Percentiles rank a stretch among this genome's conserved stretches.
Conservation (phyloP, 805 yeast species). For the Wickerhamomyces chaumierensis region DNA sequence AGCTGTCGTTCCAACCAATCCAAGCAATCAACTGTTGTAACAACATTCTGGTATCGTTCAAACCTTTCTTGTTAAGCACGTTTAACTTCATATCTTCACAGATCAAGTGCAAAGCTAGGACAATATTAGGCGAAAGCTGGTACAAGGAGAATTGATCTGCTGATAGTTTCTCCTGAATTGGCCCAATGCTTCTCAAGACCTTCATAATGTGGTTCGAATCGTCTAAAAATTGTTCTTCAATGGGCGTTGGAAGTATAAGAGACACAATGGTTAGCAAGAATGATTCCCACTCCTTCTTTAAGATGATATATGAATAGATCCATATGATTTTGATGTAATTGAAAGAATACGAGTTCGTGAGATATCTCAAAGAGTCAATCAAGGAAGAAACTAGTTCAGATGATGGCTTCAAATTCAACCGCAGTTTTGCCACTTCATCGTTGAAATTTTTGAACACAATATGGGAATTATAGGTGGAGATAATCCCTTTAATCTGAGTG, state of each 20-base stretch:
- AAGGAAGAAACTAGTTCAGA: slow-evolving; percentile 31
- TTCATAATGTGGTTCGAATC: slow-evolving; percentile 7
- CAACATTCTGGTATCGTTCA: slow-evolving; percentile 35
- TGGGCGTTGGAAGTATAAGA: slow-evolving; percentile 34
- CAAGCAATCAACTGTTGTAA: slow-evolving; percentile 51
- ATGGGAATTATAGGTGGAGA: slow-evolving; percentile 10
- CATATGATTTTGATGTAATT: slow-evolving; percentile 53
- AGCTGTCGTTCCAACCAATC: slow-evolving; percentile 64
- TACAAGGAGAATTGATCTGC: slow-evolving; percentile 26
- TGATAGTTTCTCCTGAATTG: slow-evolving; percentile 12
- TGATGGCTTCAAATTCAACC: slow-evolving; percentile 33
- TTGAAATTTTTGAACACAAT: slow-evolving; percentile 5
- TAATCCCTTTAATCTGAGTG: slow-evolving; percentile 1
- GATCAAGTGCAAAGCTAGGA: slow-evolving; percentile 60
- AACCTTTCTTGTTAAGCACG: slow-evolving; percentile 26
- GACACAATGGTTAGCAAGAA: slow-evolving; percentile 41
- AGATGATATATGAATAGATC: slow-evolving; percentile 41
- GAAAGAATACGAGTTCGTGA: slow-evolving; percentile 46
- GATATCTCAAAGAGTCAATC: slow-evolving; percentile 36
- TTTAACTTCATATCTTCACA: slow-evolving; percentile 67
- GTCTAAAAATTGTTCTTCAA: slow-evolving; percentile 12
- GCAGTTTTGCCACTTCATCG: slow-evolving; percentile 16
- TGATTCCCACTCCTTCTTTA: slow-evolving; percentile 47
- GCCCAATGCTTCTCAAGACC: slow-evolving; percentile 5
- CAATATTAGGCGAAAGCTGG: slow-evolving; percentile 51